phyloP scores from a whole-genome alignment of 2,329 filamentous ascomycete genomes.

The Aspergillus nomiae region DNA sequence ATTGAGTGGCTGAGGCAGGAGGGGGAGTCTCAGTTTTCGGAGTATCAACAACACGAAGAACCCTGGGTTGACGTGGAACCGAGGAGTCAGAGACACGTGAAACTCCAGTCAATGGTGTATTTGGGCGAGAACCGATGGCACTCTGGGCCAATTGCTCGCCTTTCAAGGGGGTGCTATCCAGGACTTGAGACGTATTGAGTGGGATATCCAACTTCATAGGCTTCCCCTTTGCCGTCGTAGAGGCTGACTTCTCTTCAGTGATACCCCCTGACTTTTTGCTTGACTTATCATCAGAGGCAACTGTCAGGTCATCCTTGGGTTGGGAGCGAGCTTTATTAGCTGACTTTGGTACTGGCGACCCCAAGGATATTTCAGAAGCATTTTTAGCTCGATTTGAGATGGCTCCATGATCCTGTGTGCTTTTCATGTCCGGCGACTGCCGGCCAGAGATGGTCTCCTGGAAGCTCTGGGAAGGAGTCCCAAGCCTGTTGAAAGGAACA shows the following conservation, averaged over 20 bases:
- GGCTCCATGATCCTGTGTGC: conserved; percentile 22
- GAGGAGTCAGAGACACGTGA: conserved; percentile 44
- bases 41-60: conserved; percentile 60
- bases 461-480: conserved; percentile 32
- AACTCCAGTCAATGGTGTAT: conserved; percentile 45
- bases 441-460: conserved; percentile 26
- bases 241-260: conserved; percentile 12
- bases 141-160: conserved; percentile 25
- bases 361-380: conserved; percentile 42
- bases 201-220: conserved; percentile 39
- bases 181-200: conserved; percentile 18
- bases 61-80: conserved; percentile 47
- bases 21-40: conserved; percentile 52
- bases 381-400: conserved; percentile 31
- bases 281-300: conserved; percentile 20
- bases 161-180: conserved; percentile 25
- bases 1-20: conserved; percentile 33
- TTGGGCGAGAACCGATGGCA: conserved; percentile 50
- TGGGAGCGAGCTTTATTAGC: conserved; percentile 30
- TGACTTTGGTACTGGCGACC: conserved; percentile 42
- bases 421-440: conserved; percentile 30
- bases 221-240: conserved; percentile 27
- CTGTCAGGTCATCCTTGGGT: conserved; percentile 22
- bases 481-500: conserved; percentile 26
- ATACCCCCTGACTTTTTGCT: conserved; percentile 11